Base-by-base conservation (phyloP, 352 stramenopile species). In the Paralagenidium karlingii region DNA sequence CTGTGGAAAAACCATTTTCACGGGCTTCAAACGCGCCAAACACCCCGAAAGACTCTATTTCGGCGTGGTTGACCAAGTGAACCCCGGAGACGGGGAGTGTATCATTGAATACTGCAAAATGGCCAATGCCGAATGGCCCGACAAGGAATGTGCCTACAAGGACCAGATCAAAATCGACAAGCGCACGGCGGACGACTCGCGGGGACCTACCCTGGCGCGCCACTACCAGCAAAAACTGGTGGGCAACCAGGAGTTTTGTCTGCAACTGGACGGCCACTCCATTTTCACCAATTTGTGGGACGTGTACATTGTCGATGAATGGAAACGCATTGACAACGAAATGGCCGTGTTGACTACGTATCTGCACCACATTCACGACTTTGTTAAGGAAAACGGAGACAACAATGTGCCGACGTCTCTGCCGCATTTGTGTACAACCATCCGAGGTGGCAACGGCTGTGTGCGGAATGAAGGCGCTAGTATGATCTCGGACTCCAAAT, bases 241-340 rank as follows among this genome's bases (percentile, higher is more conserved):
- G 2, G 46, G 53, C 24, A 39, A 81, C 29, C 68, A 91, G 30
- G 78, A 87, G 43, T 91, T 91, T 32, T 91, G 77, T 52, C 65
- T 91, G 20, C 74, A 88, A 43, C 56, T 91, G 5, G 78, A 91
- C 25, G 71, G 71, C 4, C 78, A 91, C 57, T 84, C 67, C 28
- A 82, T 91, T 50, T 91, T 91, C 40, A 88, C 78, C 18, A 88
- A 87, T 51, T 47, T 63, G 7, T 91, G 78, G 78, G 78, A 91
- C 42, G 54, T 77, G 16, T 68, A 82, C 34, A 20, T 91, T 2
- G 16, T 91, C 24, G 53, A 56, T 22, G 74, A 91, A 21, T 91
- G 74, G 78, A 78, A 54, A 41, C 62, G 63, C 8, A 51, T 84
- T 8, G 51, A 68, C 43, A 91, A 91, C 45, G 78, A 91, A 26